Base-by-base conservation (phyloP, 371 early-diverging fungal species). In the Haplosporangium sp. region DNA sequence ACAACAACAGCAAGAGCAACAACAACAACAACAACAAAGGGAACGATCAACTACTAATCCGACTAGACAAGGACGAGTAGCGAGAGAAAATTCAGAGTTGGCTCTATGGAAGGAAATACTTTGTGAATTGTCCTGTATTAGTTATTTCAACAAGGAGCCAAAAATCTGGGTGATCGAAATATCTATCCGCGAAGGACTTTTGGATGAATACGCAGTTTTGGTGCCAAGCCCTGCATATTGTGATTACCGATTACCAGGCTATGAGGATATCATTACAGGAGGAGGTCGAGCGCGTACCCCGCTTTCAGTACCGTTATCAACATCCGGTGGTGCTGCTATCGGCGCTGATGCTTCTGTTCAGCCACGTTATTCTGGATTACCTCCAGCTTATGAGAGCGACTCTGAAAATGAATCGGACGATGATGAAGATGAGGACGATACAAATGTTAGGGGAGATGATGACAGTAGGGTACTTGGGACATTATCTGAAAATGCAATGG, bases 171-270 rank as follows among this genome's bases (percentile, higher is more conserved):
- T 73, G 70, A 78, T 78, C 35, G 78, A 78, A 52, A 78, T 78
- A 34, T 78, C 78, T 62, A 61, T 73, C 37, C 63, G 74, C 5
- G 74, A 73, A 11, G 63, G 69, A 9, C 42, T 67, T 13, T 35
- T 73, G 63, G 78, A 78, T 44, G 78, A 78, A 35, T 78, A 73
- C 63, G 52, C 78, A 5, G n/a, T 78, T 10, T 60, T 71, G 3
- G 74, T 78, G 15, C 78, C 78, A 5, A 78, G 74, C 48, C 78
- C 78, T 20, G 74, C 73, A 2, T 78, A 78, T 57, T 73, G 78
- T 52, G 78, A 73, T 35, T 78, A 78, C 34, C 58, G 78, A 15
- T 39, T 78, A 53, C 78, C 78, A n/a, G 74, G 71, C 27, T 78
- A 78, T 15, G 78, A 78, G 9, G 78, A 70, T 59, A 58, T 70